A percentile compares a stretch with the other conserved stretches of the same genome.
These are phyloP conservation scores for Phialocephala subalpina DNA, from an alignment of 2,329 filamentous ascomycete species.

Conservation along the genomic window DNA sequence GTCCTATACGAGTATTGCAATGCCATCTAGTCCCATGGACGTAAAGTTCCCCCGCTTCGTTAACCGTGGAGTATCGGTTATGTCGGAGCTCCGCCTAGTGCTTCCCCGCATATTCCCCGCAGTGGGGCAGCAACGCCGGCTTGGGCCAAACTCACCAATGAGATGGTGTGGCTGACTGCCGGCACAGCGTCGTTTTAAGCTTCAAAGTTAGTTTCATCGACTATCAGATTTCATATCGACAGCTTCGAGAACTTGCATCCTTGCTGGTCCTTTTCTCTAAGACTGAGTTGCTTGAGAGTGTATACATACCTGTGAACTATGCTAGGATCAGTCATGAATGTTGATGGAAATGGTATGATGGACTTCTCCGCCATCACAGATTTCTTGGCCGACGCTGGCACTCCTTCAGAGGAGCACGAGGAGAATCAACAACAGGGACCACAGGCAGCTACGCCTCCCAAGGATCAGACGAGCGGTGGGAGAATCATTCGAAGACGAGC, in stretches of 20 bases:
- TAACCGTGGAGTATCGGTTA: neutral
- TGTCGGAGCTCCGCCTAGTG: neutral
- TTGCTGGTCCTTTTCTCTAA: neutral
- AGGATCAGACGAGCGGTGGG: slow-evolving; percentile 4
- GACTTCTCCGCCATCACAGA: neutral
- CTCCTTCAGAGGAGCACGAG: slow-evolving; percentile 18
- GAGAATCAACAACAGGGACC: neutral
- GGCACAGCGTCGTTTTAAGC: neutral
- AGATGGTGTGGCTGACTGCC: neutral
- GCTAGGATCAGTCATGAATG: neutral
- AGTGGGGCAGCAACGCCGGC: neutral
- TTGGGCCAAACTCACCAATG: neutral
- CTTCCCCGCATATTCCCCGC: neutral
- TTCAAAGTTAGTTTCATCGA: neutral
- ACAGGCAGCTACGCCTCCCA: neutral
- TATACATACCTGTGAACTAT: too few relatives aligned
- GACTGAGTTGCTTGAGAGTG: neutral
- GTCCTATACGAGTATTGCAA: too few relatives aligned
- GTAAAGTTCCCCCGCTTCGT: neutral
- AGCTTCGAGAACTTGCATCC: neutral
- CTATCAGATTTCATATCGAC: too few relatives aligned
- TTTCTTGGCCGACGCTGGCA: slow-evolving; percentile 15
- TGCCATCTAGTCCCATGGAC: too few relatives aligned
- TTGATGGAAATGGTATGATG: neutral
- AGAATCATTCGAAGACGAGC: slow-evolving; percentile 19